A percentile compares a stretch with the other conserved stretches of the same genome.
phyloP scores from a whole-genome alignment of 2,329 filamentous ascomycete genomes.

The Alternaria burnsii region DNA sequence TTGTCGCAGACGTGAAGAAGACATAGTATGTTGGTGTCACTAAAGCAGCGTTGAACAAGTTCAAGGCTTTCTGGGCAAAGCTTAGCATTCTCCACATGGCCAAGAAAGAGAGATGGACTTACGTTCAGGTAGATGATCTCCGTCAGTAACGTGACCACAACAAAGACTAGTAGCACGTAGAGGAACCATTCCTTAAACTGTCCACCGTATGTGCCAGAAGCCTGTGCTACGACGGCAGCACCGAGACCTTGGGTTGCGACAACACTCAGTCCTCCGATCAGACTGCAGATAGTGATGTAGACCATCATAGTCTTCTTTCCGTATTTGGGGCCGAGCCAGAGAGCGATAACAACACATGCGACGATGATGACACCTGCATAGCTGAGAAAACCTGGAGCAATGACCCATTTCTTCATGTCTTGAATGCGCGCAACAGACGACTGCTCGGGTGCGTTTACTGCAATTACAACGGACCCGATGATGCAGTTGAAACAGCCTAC shows the following conservation, averaged over 20 bases:
- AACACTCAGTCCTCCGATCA: conserved; percentile 92
- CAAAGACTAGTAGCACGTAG: conserved; percentile 90
- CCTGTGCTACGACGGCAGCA: conserved; percentile 88
- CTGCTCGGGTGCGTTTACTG: conserved; percentile 88
- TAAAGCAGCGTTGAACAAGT: conserved; percentile 94
- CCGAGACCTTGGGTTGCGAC: conserved; percentile 94
- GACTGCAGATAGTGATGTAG: conserved; percentile 94
- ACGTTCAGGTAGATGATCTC: conserved; percentile 97
- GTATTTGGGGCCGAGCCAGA: conserved; percentile 86
- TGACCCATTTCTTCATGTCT: conserved; percentile 88
- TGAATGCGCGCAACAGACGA: conserved; percentile 88
- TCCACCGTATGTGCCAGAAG: conserved; percentile 70
- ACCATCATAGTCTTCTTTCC: conserved; percentile 98
- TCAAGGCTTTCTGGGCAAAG: conserved; percentile 85
- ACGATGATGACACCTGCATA: conserved; percentile 86
- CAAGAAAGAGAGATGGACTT: conserved; percentile 54
- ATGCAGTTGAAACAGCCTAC: conserved; percentile 96
- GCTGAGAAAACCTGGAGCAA: conserved; percentile 83
- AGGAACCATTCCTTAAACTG: conserved; percentile 99
- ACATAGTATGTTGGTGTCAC: conserved; percentile 99
- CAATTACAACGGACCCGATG: conserved; percentile 90
- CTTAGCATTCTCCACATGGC: conserved; percentile 11
- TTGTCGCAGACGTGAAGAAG: conserved; percentile 95
- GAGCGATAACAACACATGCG: conserved; percentile 73
- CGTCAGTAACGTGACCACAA: conserved; percentile 84